Percentiles rank a stretch among this genome's conserved stretches.
These are phyloP conservation scores for Neolentinus lepideus DNA, from an alignment of 1,284 basidiomycete genomes.

Conservation along the genomic window DNA sequence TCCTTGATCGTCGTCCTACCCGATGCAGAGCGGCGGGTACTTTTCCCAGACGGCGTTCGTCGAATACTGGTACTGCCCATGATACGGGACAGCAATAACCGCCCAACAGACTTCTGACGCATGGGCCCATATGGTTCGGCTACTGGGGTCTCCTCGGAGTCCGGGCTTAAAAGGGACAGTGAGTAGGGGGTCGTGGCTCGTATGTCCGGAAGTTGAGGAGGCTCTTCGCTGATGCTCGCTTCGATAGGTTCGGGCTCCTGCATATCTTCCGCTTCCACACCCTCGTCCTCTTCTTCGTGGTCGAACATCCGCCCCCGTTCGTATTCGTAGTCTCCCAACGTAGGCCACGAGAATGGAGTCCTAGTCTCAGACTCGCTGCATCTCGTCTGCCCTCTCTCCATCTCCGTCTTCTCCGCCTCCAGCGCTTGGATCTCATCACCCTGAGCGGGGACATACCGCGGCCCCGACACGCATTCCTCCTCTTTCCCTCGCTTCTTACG, in stretches of 20 bases:
- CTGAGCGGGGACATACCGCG: slow-evolving; percentile 26
- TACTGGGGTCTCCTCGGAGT: slow-evolving; percentile 11
- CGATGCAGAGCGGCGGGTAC: slow-evolving; percentile 4
- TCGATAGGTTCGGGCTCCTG: not conserved
- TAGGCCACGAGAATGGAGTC: slow-evolving; percentile 1
- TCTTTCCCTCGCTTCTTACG: slow-evolving; percentile 5
- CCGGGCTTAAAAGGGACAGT: slow-evolving; percentile 12
- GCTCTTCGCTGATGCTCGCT: not conserved
- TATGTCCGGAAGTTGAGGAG: slow-evolving; percentile 2
- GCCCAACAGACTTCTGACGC: slow-evolving; percentile 24
- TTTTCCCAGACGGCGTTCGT: slow-evolving; percentile 9
- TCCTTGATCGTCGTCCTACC: slow-evolving; percentile 6
- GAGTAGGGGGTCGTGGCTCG: slow-evolving; percentile 10
- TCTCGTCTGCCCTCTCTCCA: not conserved
- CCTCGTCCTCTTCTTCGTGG: not conserved
- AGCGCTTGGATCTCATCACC: slow-evolving; percentile 4
- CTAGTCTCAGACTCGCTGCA: not conserved
- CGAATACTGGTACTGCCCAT: slow-evolving; percentile 11
- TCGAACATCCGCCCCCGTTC: not conserved
- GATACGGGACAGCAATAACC: slow-evolving; percentile 23
- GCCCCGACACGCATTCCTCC: slow-evolving; percentile 25
- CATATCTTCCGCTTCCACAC: not conserved
- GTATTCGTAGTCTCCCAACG: not conserved
- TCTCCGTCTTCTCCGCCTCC: not conserved
- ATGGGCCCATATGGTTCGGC: slow-evolving; percentile 18